A percentile compares a stretch with the other conserved stretches of the same genome.
Evolutionary conservation across 495 filamentous ascomycete species (phyloP).

Genomic region (Penicillium riverlandense): DNA sequence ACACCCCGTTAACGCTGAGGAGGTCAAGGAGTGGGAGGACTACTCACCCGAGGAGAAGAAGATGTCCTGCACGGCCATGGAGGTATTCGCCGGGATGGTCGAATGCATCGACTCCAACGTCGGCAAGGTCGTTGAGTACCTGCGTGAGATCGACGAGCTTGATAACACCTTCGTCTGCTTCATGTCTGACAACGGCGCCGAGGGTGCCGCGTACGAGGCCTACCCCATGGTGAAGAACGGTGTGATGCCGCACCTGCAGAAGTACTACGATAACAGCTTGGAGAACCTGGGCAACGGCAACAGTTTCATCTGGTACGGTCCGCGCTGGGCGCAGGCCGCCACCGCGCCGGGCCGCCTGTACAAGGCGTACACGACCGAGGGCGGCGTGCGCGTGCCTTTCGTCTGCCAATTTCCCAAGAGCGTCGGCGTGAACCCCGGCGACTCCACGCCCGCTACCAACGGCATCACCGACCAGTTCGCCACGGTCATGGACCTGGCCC

Average conservation of each 20-base stretch:
- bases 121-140: slow-evolving; percentile 49
- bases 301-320: slow-evolving; percentile 61
- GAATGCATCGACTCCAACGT: slow-evolving; percentile 56
- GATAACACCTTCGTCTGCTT: slow-evolving; percentile 60
- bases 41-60: slow-evolving; percentile 42
- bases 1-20: slow-evolving; percentile 46
- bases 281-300: slow-evolving; percentile 55
- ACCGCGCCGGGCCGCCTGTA: slow-evolving; percentile 56
- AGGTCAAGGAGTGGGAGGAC: slow-evolving; percentile 46
- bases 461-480: slow-evolving; percentile 49
- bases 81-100: slow-evolving; percentile 58
- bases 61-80: slow-evolving; percentile 50
- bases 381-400: slow-evolving; percentile 53
- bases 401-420: slow-evolving; percentile 41
- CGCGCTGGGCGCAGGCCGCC: slow-evolving; percentile 56
- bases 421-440: slow-evolving; percentile 11
- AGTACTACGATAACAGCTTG: slow-evolving; percentile 56
- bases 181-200: slow-evolving; percentile 61
- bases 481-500: slow-evolving; percentile 59
- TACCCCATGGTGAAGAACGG: slow-evolving; percentile 48
- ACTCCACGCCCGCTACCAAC: slow-evolving; percentile 13
- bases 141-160: slow-evolving; percentile 48
- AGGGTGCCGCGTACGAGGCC: slow-evolving; percentile 54
- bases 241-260: slow-evolving; percentile 46
- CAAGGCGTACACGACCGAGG: slow-evolving; percentile 57